These are phyloP conservation scores for Sugiyamaella sp. DNA, from an alignment of 1,139 yeast species.

Conservation along the genomic window DNA sequence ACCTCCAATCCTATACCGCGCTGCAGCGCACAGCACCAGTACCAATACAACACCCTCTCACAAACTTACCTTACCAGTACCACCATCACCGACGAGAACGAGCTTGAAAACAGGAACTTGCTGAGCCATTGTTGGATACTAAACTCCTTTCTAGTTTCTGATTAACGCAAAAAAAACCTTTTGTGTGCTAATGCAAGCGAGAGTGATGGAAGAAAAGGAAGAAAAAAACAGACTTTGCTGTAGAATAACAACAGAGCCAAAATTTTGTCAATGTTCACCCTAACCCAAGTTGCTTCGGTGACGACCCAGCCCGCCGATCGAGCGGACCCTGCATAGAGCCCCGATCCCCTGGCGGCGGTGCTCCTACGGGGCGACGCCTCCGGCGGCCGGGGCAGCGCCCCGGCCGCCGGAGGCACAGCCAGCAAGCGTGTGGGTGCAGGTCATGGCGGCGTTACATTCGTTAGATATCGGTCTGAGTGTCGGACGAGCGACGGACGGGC, in stretches of 20 bases:
- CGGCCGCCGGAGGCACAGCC: too few species aligned
- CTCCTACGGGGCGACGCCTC: too few species aligned
- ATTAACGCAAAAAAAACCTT: not conserved
- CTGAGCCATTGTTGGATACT: conserved; percentile 50
- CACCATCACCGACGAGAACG: conserved; percentile 99
- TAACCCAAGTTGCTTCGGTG: conserved; percentile 13
- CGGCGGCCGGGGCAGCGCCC: too few species aligned
- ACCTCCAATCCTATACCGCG: not conserved
- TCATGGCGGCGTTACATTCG: too few species aligned
- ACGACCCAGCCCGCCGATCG: not conserved
- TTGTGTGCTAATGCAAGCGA: conserved; percentile 8
- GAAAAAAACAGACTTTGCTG: conserved; percentile 16
- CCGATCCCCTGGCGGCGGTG: too few species aligned
- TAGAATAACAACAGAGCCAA: conserved; percentile 17
- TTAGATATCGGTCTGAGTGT: too few species aligned
- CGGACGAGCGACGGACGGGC: too few species aligned
- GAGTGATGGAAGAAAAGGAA: conserved; percentile 14
- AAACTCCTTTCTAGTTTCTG: not conserved
- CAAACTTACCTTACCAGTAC: conserved; percentile 86
- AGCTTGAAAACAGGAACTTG: conserved; percentile 98
- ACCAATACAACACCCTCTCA: not conserved
- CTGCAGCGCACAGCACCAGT: too few species aligned
- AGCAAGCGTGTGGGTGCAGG: too few species aligned
- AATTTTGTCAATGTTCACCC: conserved; percentile 14
- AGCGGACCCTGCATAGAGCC: not conserved